These are phyloP conservation scores for Ceratocystis cubensis DNA, from an alignment of 2,329 filamentous ascomycete species.

Conservation along the genomic window DNA sequence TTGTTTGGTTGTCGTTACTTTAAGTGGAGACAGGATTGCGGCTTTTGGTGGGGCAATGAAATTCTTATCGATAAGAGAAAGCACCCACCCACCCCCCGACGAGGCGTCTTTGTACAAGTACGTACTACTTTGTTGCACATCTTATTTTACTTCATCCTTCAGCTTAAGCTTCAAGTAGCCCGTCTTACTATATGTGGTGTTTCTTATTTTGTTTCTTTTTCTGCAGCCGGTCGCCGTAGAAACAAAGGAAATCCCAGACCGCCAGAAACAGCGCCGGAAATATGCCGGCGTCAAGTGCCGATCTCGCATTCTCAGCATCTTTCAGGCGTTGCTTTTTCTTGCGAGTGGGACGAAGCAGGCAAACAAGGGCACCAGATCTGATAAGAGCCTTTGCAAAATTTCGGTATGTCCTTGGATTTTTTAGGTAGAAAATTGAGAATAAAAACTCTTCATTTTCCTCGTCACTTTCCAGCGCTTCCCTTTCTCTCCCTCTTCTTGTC, in stretches of 20 bases:
- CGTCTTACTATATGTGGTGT: not conserved
- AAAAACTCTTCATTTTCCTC: not conserved
- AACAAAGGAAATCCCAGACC: not conserved
- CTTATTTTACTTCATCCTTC: not conserved
- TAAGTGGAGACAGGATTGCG: not conserved
- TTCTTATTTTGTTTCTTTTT: not conserved
- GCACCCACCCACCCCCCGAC: too few species aligned
- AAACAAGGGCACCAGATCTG: not conserved
- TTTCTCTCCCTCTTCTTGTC: not conserved
- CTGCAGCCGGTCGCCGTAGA: not conserved
- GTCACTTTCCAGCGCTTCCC: not conserved
- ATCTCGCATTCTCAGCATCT: not conserved
- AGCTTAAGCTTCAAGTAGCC: not conserved
- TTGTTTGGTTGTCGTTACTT: not conserved
- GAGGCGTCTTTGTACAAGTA: not conserved
- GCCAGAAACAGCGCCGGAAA: not conserved
- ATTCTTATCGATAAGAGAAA: conserved; percentile 1
- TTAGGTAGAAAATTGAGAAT: not conserved
- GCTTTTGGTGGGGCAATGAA: not conserved
- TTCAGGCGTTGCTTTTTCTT: not conserved
- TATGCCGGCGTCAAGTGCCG: conserved; percentile 1
- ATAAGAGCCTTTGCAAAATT: not conserved
- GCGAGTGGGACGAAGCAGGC: not conserved
- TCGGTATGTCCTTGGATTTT: not conserved
- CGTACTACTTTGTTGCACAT: not conserved